phyloP scores from a whole-genome alignment of 345 rosid genomes.

The Eucalyptus tenuipes region DNA sequence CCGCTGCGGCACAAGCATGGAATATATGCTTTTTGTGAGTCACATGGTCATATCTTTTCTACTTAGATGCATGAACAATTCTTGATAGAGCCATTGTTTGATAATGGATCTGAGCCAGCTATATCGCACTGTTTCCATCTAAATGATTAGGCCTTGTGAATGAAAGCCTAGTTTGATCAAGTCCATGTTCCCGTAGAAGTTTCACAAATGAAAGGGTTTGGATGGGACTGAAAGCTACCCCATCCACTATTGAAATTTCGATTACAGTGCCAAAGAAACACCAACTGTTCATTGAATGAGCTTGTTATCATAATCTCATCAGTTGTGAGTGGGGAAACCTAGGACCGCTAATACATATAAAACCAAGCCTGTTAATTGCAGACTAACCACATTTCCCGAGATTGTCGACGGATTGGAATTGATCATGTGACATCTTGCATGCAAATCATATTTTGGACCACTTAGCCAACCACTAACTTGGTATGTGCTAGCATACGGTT shows the following conservation, averaged over 20 bases:
- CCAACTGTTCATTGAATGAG: not conserved
- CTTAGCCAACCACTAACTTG: not conserved
- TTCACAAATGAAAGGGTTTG: not conserved
- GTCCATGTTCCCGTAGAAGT: not conserved
- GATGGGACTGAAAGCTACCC: not conserved
- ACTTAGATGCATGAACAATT: not conserved
- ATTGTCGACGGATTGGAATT: accelerated
- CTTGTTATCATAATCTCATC: not conserved
- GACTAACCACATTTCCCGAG: not conserved
- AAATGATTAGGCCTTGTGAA: not conserved
- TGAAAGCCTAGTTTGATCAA: not conserved
- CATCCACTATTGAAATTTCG: not conserved
- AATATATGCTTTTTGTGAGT: not conserved
- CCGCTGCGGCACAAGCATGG: not conserved
- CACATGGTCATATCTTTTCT: not conserved
- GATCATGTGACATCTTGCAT: not conserved
- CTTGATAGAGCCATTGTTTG: not conserved
- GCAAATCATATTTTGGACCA: not conserved
- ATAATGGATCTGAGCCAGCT: not conserved
- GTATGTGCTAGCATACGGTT: not conserved
- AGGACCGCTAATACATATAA: not conserved
- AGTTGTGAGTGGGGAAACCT: not conserved
- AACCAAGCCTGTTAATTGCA: not conserved
- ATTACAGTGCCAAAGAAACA: not conserved
- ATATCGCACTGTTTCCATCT: not conserved